phyloP scores from a whole-genome alignment of 495 filamentous ascomycete genomes.

The Chaetomium cochliodes region DNA sequence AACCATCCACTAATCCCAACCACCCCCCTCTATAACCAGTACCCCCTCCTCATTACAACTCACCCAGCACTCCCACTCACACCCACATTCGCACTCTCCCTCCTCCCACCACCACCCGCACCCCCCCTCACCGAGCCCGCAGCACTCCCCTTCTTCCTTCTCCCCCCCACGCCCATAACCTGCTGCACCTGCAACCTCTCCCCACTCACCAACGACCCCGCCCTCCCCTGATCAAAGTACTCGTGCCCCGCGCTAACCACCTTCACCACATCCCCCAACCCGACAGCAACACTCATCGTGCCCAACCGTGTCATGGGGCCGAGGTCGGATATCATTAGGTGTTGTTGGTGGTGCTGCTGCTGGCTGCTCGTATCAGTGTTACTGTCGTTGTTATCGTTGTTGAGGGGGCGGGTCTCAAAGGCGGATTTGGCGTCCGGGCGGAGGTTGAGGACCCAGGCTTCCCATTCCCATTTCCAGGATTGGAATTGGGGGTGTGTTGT shows the following conservation, averaged over 20 bases:
- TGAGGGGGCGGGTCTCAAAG: slow-evolving; percentile 42
- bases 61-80: not conserved
- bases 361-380: slow-evolving; percentile 28
- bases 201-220: slow-evolving; percentile 24
- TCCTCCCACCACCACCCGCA: not conserved
- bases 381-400: too few species aligned
- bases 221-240: slow-evolving; percentile 42
- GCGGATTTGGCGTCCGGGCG: slow-evolving; percentile 39
- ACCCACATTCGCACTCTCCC: not conserved
- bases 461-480: too few species aligned
- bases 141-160: slow-evolving; percentile 26
- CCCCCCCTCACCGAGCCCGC: not conserved
- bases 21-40: not conserved
- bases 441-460: slow-evolving; percentile 61
- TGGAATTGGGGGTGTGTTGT: not conserved
- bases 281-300: slow-evolving; percentile 59
- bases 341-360: slow-evolving; percentile 1
- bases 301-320: slow-evolving; percentile 62
- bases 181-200: slow-evolving; percentile 18
- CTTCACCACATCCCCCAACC: slow-evolving; percentile 66
- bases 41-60: not conserved
- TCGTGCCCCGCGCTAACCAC: slow-evolving; percentile 62
- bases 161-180: slow-evolving; percentile 30
- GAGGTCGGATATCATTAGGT: slow-evolving; percentile 57
- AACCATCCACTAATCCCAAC: not conserved